Percentiles rank a stretch among this genome's conserved stretches.
These are phyloP conservation scores for Pisolithus sp. DNA, from an alignment of 768 basidiomycete species.

Conservation along the genomic window DNA sequence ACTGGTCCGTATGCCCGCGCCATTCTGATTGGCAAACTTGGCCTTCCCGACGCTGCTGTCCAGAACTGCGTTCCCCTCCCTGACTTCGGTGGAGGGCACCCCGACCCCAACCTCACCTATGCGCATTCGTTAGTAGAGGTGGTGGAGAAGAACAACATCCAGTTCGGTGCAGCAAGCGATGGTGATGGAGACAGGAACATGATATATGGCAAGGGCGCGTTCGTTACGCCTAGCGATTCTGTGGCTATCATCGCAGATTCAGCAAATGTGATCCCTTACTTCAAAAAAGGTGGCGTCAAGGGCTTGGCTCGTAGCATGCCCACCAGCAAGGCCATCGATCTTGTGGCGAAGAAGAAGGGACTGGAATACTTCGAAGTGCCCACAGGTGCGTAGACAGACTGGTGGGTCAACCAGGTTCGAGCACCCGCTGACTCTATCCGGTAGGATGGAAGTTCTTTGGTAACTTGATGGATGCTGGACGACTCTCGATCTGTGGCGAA, in stretches of 20 bases:
- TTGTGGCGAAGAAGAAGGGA: constrained; percentile 90
- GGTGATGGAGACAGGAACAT: constrained; percentile 99
- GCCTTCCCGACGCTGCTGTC: constrained; percentile 69
- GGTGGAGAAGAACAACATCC: constrained; percentile 80
- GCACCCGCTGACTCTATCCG: neutral
- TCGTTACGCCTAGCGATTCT: constrained; percentile 96
- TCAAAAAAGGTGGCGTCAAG: constrained; percentile 83
- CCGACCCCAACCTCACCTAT: constrained; percentile 97
- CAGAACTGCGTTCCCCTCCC: constrained; percentile 91
- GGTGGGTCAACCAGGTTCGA: neutral
- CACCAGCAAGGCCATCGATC: constrained; percentile 92
- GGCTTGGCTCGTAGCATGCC: constrained; percentile 97
- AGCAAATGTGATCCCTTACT: constrained; percentile 89
- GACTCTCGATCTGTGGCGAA: constrained; percentile 97
- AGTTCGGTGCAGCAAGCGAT: constrained; percentile 94
- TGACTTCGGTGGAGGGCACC: constrained; percentile 96
- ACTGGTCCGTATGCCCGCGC: constrained; percentile 94
- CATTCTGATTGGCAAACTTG: constrained; percentile 78
- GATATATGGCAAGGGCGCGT: constrained; percentile 98
- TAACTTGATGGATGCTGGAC: constrained; percentile 98
- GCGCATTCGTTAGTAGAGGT: constrained; percentile 89
- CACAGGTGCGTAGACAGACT: constrained; percentile 55
- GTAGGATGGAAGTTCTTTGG: constrained; percentile 99
- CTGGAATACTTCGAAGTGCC: constrained; percentile 94
- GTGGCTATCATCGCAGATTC: constrained; percentile 99